Percentiles rank a stretch among this genome's conserved stretches.
phyloP scores from a whole-genome alignment of 2,329 filamentous ascomycete species.

The Botrytis medusae region DNA sequence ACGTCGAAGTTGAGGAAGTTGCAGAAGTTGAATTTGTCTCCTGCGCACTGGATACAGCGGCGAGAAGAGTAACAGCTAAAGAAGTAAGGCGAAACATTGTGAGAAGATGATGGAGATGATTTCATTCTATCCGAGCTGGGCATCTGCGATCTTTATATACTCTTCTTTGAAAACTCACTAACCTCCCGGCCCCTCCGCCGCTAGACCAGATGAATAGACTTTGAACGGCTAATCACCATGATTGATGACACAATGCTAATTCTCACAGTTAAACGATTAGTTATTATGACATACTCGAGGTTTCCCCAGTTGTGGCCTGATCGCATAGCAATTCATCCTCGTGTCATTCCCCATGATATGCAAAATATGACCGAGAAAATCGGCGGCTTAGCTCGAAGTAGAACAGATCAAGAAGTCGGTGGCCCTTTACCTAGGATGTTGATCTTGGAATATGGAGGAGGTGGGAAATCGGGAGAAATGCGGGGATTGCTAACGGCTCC shows the following conservation, averaged over 20 bases:
- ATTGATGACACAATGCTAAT: background rate
- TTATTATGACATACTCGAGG: background rate
- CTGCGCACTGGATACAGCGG: slow-evolving; percentile 19
- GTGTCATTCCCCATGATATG: background rate
- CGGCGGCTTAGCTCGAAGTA: slow-evolving; percentile 18
- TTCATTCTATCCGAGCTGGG: background rate
- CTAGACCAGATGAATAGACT: background rate
- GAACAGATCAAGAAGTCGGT: background rate
- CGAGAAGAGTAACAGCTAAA: slow-evolving; percentile 24
- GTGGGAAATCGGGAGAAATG: slow-evolving; percentile 1
- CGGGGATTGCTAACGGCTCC: slow-evolving; percentile 1
- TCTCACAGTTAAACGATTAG: background rate
- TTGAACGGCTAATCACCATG: background rate
- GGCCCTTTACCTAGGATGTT: background rate
- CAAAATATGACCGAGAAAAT: slow-evolving; percentile 26
- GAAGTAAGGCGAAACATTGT: slow-evolving; percentile 11
- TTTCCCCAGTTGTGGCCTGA: background rate
- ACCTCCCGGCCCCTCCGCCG: too few species aligned
- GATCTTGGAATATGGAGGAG: background rate
- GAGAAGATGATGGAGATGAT: background rate
- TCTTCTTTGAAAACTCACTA: background rate
- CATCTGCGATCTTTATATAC: slow-evolving; percentile 3
- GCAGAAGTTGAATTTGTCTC: slow-evolving; percentile 24
- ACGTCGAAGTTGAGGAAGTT: slow-evolving; percentile 22
- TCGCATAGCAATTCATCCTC: background rate